Conservation (phyloP, 177 flowering plant genomes). For the Tripterygium wilfordii region DNA sequence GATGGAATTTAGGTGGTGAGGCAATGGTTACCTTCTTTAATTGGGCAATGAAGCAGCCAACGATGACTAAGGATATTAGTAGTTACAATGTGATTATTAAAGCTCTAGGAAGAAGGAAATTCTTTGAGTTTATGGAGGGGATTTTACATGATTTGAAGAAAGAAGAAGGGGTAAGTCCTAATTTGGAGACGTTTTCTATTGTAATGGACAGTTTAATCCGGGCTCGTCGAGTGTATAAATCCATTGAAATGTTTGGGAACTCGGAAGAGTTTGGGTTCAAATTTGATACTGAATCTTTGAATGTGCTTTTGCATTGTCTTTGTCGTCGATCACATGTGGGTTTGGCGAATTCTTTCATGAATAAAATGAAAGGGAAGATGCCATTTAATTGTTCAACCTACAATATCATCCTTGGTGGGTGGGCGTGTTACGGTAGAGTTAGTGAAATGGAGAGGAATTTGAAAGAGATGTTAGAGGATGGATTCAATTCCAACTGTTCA, state of each 20-base stretch:
- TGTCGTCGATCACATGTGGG: constrained; percentile 56
- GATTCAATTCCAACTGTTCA: constrained; percentile 48
- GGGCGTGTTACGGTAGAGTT: constrained; percentile 61
- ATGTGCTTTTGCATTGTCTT: constrained; percentile 54
- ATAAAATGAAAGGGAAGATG: constrained; percentile 47
- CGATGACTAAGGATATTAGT: constrained; percentile 19
- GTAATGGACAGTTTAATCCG: constrained; percentile 56
- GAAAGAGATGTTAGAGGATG: constrained; percentile 54
- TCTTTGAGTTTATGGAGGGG: constrained; percentile 36
- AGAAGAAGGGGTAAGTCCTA: constrained; percentile 21
- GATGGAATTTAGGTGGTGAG: constrained; percentile 69
- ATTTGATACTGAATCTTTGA: constrained; percentile 41
- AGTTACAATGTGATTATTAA: constrained; percentile 48
- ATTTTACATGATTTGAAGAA: constrained; percentile 41
- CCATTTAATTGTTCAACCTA: constrained; percentile 38
- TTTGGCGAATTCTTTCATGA: constrained; percentile 45
- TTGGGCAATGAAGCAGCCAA: constrained; percentile 66
- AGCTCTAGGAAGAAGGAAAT: constrained; percentile 77
- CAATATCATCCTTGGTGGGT: constrained; percentile 63
- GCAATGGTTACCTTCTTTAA: constrained; percentile 68
- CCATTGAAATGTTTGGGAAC: constrained; percentile 40
- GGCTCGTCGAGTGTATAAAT: constrained; percentile 53
- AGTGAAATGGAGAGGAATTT: constrained; percentile 51
- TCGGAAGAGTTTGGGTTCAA: constrained; percentile 48
- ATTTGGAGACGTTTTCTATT: constrained; percentile 45